Evolutionary conservation across 140 eudicot genomes (phyloP), one percentile per base, ranked within the genome.

Genomic region (Flaveria floridana): DNA sequence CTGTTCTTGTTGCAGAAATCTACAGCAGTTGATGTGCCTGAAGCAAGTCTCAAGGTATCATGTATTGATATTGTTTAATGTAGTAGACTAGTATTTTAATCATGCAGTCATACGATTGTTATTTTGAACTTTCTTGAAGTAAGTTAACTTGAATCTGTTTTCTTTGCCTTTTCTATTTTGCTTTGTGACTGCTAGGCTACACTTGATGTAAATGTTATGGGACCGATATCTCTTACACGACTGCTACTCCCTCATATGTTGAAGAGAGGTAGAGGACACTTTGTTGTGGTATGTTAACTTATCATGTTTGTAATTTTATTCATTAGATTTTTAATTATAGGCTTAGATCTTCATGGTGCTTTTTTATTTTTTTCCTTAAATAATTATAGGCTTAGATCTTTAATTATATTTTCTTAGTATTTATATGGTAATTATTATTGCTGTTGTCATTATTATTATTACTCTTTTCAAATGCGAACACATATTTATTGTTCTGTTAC

Each of bases 151-250:
- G 62, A 71, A 55, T 67, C 46, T 77, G 34, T 23, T 68, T 44
- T 71, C 21, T 23, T 62, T 68, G 65, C 30, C 8, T 63, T 63
- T 30, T 39, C 58, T 56, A 16, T 74, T 77, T 53, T 81, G 42
- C 72, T 76, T 65, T 81, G 80, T 70, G 39, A 65, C 50, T 69
- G 59, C 74, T 69, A 94, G 99, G 99, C 94, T 52, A 87, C 94
- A 51, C 83, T 94, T 42, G 87, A 90, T 70, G 87, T 94, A 58
- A 94, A 94, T 87, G 96, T 90, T 66, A 20, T 88, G 58, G 99
- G 99, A 69, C 95, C 99, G 12, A 88, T 94, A 50, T 86, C 96
- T 85, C 94, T 94, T 65, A 94, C 99, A 14, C 87, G 88, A 81
- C 78, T 90, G 74, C 80, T 94, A 81, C 85, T 85, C 46, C 97